Percentiles rank a stretch among this genome's conserved stretches.
phyloP scores from a whole-genome alignment of 179 eudicot genomes.

The Gypsophila paniculata region DNA sequence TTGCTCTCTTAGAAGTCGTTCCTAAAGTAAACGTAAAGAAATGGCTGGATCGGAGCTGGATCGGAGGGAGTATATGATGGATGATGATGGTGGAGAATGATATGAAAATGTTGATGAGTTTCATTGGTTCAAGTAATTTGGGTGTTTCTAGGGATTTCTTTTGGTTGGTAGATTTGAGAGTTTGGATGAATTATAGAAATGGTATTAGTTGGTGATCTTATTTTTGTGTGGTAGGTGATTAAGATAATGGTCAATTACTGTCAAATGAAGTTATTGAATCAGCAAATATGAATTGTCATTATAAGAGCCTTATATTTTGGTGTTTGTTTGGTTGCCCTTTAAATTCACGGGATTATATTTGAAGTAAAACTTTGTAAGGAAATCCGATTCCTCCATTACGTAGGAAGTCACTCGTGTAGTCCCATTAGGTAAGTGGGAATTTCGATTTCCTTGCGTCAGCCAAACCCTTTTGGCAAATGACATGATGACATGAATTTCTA shows the following conservation, averaged over 20 bases:
- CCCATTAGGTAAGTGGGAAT: not conserved
- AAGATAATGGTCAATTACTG: slow-evolving; percentile 22
- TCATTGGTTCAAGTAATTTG: slow-evolving; percentile 11
- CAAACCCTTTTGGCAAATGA: too few species aligned
- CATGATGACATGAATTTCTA: too few species aligned
- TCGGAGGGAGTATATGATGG: not conserved
- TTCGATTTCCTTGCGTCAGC: not conserved
- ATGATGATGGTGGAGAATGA: not conserved
- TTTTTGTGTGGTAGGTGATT: slow-evolving; percentile 22
- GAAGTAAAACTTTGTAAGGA: not conserved
- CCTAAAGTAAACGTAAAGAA: too few species aligned
- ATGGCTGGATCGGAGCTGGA: too few species aligned
- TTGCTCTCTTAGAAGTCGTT: too few species aligned
- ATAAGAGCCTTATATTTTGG: not conserved
- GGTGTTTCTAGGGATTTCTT: slow-evolving; percentile 10
- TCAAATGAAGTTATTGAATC: slow-evolving; percentile 15
- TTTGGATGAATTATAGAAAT: not conserved
- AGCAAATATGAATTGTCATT: slow-evolving; percentile 2
- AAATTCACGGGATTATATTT: not conserved
- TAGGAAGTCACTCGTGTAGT: not conserved
- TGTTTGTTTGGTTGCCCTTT: not conserved
- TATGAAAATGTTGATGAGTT: not conserved
- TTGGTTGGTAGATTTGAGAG: slow-evolving; percentile 25
- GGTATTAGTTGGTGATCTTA: slow-evolving; percentile 24
- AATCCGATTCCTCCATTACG: not conserved